These are phyloP conservation scores for Wallacemonas collosoma DNA, from an alignment of 208 protist genomes.

Conservation along the genomic window DNA sequence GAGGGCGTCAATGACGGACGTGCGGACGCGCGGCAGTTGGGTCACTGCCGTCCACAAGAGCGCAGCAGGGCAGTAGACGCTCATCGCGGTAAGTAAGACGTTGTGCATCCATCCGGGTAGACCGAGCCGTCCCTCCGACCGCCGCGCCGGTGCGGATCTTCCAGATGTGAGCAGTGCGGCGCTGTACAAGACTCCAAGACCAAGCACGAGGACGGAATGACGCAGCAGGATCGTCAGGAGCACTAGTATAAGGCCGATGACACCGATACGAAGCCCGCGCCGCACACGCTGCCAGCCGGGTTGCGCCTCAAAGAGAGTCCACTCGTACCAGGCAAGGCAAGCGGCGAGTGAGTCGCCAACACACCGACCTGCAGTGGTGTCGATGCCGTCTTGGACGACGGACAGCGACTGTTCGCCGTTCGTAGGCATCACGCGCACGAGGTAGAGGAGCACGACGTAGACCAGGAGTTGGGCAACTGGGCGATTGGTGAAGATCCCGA, in stretches of 20 bases:
- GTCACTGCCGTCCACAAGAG: slow-evolving; percentile 20
- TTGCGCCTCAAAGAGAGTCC: slow-evolving; percentile 1
- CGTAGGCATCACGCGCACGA: background rate
- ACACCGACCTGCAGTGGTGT: too few relatives aligned
- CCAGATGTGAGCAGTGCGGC: background rate
- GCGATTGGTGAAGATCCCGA: background rate
- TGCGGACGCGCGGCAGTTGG: slow-evolving; percentile 13
- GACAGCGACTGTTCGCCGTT: background rate
- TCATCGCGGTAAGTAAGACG: slow-evolving; percentile 9
- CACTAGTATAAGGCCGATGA: background rate
- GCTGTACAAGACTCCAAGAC: slow-evolving; percentile 6
- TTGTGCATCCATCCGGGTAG: background rate
- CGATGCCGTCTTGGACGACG: too few relatives aligned
- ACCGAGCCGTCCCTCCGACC: too few relatives aligned
- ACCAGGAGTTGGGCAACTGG: slow-evolving; percentile 3
- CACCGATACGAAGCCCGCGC: background rate
- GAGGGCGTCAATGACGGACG: slow-evolving; percentile 9
- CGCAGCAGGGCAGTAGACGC: slow-evolving; percentile 23
- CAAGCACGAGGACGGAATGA: slow-evolving; percentile 12
- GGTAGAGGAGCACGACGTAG: slow-evolving; percentile 7
- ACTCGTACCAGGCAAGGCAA: background rate
- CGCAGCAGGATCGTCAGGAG: slow-evolving; percentile 5
- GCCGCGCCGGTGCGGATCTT: too few relatives aligned
- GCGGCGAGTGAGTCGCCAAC: background rate
- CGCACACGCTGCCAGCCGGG: slow-evolving; percentile 10